A percentile compares a stretch with the other conserved stretches of the same genome.
These are phyloP conservation scores for Debaryomyces fabryi DNA, from an alignment of 1,139 yeast genomes.

Conservation along the genomic window DNA sequence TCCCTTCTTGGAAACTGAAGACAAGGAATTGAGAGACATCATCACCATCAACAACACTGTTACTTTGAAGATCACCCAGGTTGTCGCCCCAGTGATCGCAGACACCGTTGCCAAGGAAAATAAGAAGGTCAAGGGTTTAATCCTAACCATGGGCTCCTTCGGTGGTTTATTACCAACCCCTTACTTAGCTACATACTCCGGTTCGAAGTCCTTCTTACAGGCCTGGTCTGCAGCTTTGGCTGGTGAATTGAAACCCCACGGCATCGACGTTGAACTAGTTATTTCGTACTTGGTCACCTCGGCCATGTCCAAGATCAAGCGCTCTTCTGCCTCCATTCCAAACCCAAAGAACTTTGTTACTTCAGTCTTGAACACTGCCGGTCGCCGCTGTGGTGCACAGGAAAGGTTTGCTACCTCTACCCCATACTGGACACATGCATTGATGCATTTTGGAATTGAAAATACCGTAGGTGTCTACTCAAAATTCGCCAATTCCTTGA, in stretches of 20 bases:
- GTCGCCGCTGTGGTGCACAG: slow-evolving; percentile 91
- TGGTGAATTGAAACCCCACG: slow-evolving; percentile 71
- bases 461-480: slow-evolving; percentile 83
- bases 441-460: slow-evolving; percentile 84
- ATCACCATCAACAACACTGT: slow-evolving; percentile 85
- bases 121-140: slow-evolving; percentile 60
- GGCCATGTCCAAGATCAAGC: slow-evolving; percentile 91
- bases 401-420: slow-evolving; percentile 85
- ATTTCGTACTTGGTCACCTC: slow-evolving; percentile 93
- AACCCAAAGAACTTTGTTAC: slow-evolving; percentile 77
- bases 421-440: slow-evolving; percentile 94
- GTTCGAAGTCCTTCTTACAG: slow-evolving; percentile 93
- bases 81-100: slow-evolving; percentile 67
- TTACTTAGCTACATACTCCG: slow-evolving; percentile 88
- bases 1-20: slow-evolving; percentile 80
- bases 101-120: slow-evolving; percentile 47
- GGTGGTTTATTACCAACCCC: slow-evolving; percentile 96
- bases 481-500: slow-evolving; percentile 64
- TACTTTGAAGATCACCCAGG: slow-evolving; percentile 80
- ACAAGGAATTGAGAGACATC: slow-evolving; percentile 72
- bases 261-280: slow-evolving; percentile 83
- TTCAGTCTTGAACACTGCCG: slow-evolving; percentile 66
- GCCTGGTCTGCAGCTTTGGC: slow-evolving; percentile 89
- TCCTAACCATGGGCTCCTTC: slow-evolving; percentile 95
- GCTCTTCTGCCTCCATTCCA: slow-evolving; percentile 76